These are phyloP conservation scores for Calonectria henricotiae DNA, from an alignment of 2,329 filamentous ascomycete genomes.

Conservation along the genomic window DNA sequence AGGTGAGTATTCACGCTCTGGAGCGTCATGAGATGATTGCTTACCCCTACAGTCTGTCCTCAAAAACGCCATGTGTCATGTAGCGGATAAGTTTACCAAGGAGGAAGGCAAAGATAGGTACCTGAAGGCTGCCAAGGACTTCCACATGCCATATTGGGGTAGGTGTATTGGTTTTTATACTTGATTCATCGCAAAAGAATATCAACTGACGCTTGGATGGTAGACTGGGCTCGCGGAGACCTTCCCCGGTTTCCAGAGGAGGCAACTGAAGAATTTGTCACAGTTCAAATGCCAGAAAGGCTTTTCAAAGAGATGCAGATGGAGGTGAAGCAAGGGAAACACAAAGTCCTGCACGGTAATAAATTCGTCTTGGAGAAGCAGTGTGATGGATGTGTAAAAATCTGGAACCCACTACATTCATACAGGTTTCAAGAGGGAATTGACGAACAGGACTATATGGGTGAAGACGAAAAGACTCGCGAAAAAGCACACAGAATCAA, in stretches of 20 bases:
- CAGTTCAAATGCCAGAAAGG: neutral
- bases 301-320: no score
- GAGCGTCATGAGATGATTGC: neutral
- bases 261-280: neutral
- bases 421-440: neutral
- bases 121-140: neutral
- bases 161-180: no score
- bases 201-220: neutral
- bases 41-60: neutral
- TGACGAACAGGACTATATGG: neutral
- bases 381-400: neutral
- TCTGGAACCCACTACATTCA: neutral
- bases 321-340: neutral
- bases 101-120: neutral
- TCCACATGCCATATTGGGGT: neutral
- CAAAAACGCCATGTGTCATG: neutral
- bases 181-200: neutral
- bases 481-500: neutral
- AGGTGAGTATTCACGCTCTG: neutral
- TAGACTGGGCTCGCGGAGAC: neutral
- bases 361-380: no score
- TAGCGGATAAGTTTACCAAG: neutral
- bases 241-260: neutral
- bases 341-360: neutral
- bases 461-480: neutral